Percentiles rank a stretch among this genome's conserved stretches.
These are phyloP conservation scores for Diplodia sapinea DNA, from an alignment of 2,329 filamentous ascomycete species.

Conservation along the genomic window DNA sequence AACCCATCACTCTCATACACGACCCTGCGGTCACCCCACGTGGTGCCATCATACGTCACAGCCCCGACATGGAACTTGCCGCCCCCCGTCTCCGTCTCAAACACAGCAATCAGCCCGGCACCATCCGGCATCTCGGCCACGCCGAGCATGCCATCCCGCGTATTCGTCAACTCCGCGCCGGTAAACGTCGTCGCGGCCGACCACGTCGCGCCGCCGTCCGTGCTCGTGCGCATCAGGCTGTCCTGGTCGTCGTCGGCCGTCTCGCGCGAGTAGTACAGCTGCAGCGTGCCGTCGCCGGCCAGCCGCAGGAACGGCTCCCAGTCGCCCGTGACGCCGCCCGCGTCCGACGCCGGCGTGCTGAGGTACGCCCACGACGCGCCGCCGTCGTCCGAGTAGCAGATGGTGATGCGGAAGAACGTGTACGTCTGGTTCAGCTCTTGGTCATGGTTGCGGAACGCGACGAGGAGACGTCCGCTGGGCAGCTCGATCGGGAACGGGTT, in stretches of 20 bases:
- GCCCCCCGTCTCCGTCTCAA: slow-evolving; percentile 47
- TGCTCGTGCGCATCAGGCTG: slow-evolving; percentile 49
- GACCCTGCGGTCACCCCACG: slow-evolving; percentile 46
- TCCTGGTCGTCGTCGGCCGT: slow-evolving; percentile 51
- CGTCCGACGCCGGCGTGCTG: slow-evolving; percentile 37
- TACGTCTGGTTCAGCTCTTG: slow-evolving; percentile 33
- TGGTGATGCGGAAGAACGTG: slow-evolving; percentile 50
- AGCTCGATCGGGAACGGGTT: slow-evolving; percentile 45
- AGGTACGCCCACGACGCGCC: slow-evolving; percentile 49
- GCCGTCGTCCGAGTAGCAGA: slow-evolving; percentile 52
- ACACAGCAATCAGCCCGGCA: slow-evolving; percentile 49
- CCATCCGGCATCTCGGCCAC: slow-evolving; percentile 45
- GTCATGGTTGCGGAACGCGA: slow-evolving; percentile 46
- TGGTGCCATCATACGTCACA: slow-evolving; percentile 52
- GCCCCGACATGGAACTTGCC: slow-evolving; percentile 46
- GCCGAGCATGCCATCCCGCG: slow-evolving; percentile 56
- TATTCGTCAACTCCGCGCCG: slow-evolving; percentile 39
- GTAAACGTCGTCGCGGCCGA: slow-evolving; percentile 44
- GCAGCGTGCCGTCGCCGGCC: slow-evolving; percentile 47
- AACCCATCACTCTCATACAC: slow-evolving; percentile 43
- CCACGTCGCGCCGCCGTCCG: slow-evolving; percentile 52
- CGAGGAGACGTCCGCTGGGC: slow-evolving; percentile 42
- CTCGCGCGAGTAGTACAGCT: slow-evolving; percentile 55
- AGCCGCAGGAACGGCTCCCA: slow-evolving; percentile 57
- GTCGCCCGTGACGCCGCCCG: slow-evolving; percentile 44